phyloP scores from a whole-genome alignment of 2,329 filamentous ascomycete species.

The Pyrenochaeta sp. region DNA sequence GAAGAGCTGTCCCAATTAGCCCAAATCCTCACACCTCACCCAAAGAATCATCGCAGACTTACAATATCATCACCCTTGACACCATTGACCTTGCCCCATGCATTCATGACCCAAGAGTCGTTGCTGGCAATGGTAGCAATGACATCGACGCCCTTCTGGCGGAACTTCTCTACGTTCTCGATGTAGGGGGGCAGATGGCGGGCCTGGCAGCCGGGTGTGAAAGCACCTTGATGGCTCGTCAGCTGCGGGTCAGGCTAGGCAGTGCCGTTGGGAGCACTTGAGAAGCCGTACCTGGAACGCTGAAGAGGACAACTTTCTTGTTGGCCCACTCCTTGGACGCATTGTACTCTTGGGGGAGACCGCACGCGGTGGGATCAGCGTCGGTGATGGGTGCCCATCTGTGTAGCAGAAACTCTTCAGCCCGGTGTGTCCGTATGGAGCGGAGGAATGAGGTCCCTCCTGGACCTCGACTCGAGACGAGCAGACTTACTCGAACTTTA shows the following conservation, averaged over 20 bases:
- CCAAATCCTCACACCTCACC: too few relatives aligned
- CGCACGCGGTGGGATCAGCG: conserved; percentile 75
- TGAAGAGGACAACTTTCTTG: conserved; percentile 76
- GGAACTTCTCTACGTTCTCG: conserved; percentile 73
- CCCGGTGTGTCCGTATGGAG: too few relatives aligned
- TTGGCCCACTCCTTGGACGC: conserved; percentile 77
- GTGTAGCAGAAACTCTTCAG: conserved; percentile 6
- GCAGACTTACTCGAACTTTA: conserved; percentile 73
- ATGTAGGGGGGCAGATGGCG: conserved; percentile 84
- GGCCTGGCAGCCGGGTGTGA: conserved; percentile 86
- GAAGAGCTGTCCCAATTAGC: conserved; percentile 78
- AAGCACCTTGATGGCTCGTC: conserved; percentile 59
- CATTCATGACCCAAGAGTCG: conserved; percentile 86
- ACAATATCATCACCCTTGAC: conserved; percentile 75
- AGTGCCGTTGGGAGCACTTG: background rate
- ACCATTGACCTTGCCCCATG: conserved; percentile 87
- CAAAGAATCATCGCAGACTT: too few relatives aligned
- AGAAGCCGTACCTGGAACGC: conserved; percentile 63
- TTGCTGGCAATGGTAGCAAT: conserved; percentile 85
- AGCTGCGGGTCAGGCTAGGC: conserved; percentile 54
- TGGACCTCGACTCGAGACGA: background rate
- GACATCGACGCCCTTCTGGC: conserved; percentile 81
- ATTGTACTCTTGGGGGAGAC: conserved; percentile 77
- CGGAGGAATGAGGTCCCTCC: too few relatives aligned
- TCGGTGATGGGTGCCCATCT: conserved; percentile 83